phyloP scores from a whole-genome alignment of 1,139 yeast genomes.

The Dujonia santamariae region DNA sequence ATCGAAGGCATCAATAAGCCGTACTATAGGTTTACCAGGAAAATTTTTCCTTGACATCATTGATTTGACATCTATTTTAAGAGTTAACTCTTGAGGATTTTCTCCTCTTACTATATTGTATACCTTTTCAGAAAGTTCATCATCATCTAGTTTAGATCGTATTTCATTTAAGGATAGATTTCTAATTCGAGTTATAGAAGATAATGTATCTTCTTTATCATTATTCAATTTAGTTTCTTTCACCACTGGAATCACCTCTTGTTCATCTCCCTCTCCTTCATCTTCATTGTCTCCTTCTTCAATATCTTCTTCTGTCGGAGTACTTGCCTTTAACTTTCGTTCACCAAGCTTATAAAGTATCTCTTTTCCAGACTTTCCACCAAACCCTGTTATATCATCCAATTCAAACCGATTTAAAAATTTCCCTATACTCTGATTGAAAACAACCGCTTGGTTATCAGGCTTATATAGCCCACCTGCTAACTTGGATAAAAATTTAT shows the following conservation, averaged over 20 bases:
- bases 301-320: conserved; percentile 7
- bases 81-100: conserved; percentile 48
- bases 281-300: neutral
- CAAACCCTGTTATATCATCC: conserved; percentile 83
- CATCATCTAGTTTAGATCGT: conserved; percentile 32
- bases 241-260: conserved; percentile 8
- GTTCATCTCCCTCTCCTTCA: neutral
- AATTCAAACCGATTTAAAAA: conserved; percentile 65
- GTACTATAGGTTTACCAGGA: conserved; percentile 48
- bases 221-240: no score
- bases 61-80: conserved; percentile 67
- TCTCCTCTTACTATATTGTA: conserved; percentile 66
- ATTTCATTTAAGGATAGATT: conserved; percentile 37
- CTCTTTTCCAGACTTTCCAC: conserved; percentile 82
- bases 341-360: conserved; percentile 44
- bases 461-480: conserved; percentile 89
- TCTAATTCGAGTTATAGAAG: conserved; percentile 46
- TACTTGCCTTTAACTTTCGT: conserved; percentile 27
- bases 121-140: conserved; percentile 47
- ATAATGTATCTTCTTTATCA: no score
- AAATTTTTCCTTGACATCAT: conserved; percentile 90
- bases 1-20: conserved; percentile 56
- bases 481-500: conserved; percentile 78
- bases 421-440: conserved; percentile 41
- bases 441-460: conserved; percentile 74